Percentiles rank a stretch among this genome's conserved stretches.
phyloP scores from a whole-genome alignment of 371 early-diverging fungal species.

The Sporodiniella umbellata region DNA sequence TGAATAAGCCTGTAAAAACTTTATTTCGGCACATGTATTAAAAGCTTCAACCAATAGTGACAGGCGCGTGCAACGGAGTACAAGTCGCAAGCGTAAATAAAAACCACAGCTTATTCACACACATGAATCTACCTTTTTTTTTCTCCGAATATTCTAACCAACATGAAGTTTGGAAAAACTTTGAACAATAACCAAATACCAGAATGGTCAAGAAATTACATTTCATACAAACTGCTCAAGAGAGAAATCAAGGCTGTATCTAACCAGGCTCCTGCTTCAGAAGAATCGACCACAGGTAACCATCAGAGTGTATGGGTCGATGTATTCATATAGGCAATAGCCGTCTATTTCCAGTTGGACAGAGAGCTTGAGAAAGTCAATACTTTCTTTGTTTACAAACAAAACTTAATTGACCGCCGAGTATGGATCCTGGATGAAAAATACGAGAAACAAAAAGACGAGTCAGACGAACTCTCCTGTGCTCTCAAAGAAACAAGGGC shows the following conservation, averaged over 20 bases:
- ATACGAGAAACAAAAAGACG: constrained; percentile 37
- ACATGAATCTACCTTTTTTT: constrained; percentile 11
- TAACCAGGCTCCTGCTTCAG: constrained; percentile 27
- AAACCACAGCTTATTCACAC: background rate
- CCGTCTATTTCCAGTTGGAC: constrained; percentile 61
- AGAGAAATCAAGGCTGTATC: constrained; percentile 59
- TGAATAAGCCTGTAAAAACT: no score
- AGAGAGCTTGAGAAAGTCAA: constrained; percentile 70
- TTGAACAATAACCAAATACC: constrained; percentile 60
- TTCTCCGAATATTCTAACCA: background rate
- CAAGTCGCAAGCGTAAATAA: background rate
- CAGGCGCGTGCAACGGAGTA: constrained; percentile 1
- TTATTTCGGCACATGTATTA: background rate
- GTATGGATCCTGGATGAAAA: constrained; percentile 62
- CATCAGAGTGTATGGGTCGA: no score
- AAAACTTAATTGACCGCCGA: constrained; percentile 56
- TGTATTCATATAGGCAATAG: constrained; percentile 24
- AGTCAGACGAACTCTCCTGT: constrained; percentile 51
- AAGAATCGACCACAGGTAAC: constrained; percentile 44
- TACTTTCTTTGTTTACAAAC: constrained; percentile 59
- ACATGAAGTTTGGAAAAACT: constrained; percentile 76
- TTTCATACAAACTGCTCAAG: constrained; percentile 67
- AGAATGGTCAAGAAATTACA: constrained; percentile 69
- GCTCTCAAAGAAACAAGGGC: constrained; percentile 61
- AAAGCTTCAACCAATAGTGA: background rate